Evolutionary conservation across 129 eudicot species (phyloP).

Genomic region (Deinandra increscens): DNA sequence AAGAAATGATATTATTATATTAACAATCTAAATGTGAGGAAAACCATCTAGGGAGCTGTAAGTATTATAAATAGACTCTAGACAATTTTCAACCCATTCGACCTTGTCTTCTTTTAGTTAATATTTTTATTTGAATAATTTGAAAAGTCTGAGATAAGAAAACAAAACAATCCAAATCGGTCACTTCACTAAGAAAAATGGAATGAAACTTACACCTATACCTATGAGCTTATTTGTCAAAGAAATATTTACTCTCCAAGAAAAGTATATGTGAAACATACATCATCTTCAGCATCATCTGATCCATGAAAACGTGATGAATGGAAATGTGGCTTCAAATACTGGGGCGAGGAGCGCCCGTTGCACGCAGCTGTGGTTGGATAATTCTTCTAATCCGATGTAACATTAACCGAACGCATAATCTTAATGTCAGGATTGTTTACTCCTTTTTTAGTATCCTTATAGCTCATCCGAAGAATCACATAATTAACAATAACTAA

Average conservation of each 20-base stretch:
- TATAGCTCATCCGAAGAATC: too few relatives aligned
- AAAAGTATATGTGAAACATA: slow-evolving; percentile 33
- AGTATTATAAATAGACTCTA: not conserved
- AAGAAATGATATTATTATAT: not conserved
- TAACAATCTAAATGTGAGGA: not conserved
- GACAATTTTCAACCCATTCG: not conserved
- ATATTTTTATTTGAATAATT: not conserved
- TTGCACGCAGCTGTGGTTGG: too few relatives aligned
- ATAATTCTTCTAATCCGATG: too few relatives aligned
- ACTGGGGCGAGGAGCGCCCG: too few relatives aligned
- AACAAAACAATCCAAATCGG: not conserved
- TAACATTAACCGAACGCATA: too few relatives aligned
- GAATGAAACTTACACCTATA: not conserved
- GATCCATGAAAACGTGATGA: slow-evolving; percentile 97
- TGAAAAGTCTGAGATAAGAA: not conserved
- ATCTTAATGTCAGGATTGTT: too few relatives aligned
- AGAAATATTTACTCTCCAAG: not conserved
- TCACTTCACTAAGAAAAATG: not conserved
- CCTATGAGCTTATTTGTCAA: not conserved
- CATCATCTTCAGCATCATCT: slow-evolving; percentile 93
- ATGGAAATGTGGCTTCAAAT: slow-evolving; percentile 94
- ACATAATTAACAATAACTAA: too few relatives aligned
- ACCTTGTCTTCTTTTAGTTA: not conserved
- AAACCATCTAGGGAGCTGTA: not conserved
- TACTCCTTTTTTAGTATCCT: too few relatives aligned